A percentile compares a stretch with the other conserved stretches of the same genome.
Evolutionary conservation across 257 asterid species (phyloP).

Genomic region (Paraleonurus japonicus): DNA sequence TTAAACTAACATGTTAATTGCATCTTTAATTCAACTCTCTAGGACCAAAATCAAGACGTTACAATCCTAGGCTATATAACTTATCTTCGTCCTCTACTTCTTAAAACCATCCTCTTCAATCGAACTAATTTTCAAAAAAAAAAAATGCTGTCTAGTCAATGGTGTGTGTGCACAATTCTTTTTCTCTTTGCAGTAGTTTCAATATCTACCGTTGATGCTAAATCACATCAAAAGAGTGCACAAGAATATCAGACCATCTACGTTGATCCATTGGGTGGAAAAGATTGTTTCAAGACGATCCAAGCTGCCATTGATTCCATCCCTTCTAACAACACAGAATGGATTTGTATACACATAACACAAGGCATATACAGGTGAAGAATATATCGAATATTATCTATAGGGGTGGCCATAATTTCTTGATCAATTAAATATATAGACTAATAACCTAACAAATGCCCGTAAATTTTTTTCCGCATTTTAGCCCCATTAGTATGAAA

Average conservation of each 20-base stretch:
- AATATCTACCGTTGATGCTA: slow-evolving; percentile 12
- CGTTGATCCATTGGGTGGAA: slow-evolving; percentile 39
- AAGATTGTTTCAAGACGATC: slow-evolving; percentile 44
- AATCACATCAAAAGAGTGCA: neutral
- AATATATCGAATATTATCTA: neutral
- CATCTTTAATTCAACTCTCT: neutral
- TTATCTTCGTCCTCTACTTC: neutral
- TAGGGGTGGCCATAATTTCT: too few relatives aligned
- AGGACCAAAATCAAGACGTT: neutral
- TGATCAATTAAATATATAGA: too few relatives aligned
- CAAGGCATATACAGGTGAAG: slow-evolving; percentile 52
- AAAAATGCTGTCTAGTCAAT: slow-evolving; percentile 23
- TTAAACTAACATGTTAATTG: neutral
- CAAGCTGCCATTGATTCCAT: slow-evolving; percentile 55
- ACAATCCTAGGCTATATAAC: neutral
- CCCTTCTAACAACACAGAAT: slow-evolving; percentile 41
- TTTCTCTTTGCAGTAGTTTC: slow-evolving; percentile 25
- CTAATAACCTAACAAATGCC: too few relatives aligned
- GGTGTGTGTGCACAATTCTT: neutral
- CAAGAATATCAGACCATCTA: slow-evolving; percentile 12
- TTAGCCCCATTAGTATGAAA: too few relatives aligned
- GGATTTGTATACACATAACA: slow-evolving; percentile 41
- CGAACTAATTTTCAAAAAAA: neutral
- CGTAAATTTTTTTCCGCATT: too few relatives aligned
- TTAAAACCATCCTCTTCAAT: neutral